Conservation (phyloP, 192 early-diverging fungal species). For the Backusella tarrabulga region DNA sequence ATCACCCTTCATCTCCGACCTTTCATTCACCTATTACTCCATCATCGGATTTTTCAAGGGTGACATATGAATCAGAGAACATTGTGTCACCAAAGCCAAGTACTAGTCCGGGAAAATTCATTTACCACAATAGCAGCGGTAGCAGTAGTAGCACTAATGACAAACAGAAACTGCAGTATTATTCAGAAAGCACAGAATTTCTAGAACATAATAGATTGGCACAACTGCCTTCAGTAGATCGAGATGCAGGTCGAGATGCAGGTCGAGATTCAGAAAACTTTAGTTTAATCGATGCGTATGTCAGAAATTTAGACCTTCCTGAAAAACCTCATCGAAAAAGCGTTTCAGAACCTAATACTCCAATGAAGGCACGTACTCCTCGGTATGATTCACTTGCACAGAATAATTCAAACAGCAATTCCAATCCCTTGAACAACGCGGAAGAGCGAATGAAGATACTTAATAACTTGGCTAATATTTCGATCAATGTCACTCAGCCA, state of each 20-base stretch:
- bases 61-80: neutral
- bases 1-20: neutral
- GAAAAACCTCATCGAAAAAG: neutral
- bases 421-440: neutral
- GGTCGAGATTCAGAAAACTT: neutral
- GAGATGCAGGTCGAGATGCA: neutral
- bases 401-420: neutral
- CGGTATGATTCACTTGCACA: neutral
- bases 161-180: neutral
- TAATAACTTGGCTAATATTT: slow-evolving; percentile 15
- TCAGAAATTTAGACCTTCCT: neutral
- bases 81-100: neutral
- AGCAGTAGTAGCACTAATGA: neutral
- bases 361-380: neutral
- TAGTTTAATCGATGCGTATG: neutral
- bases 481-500: slow-evolving; percentile 41
- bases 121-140: neutral
- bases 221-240: neutral
- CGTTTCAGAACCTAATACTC: neutral
- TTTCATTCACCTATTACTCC: neutral
- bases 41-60: neutral
- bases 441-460: neutral
- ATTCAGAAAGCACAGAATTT: neutral
- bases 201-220: neutral
- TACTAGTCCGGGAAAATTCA: neutral